phyloP scores from a whole-genome alignment of 2,329 filamentous ascomycete genomes.

The Sporothrix brunneoviolacea region DNA sequence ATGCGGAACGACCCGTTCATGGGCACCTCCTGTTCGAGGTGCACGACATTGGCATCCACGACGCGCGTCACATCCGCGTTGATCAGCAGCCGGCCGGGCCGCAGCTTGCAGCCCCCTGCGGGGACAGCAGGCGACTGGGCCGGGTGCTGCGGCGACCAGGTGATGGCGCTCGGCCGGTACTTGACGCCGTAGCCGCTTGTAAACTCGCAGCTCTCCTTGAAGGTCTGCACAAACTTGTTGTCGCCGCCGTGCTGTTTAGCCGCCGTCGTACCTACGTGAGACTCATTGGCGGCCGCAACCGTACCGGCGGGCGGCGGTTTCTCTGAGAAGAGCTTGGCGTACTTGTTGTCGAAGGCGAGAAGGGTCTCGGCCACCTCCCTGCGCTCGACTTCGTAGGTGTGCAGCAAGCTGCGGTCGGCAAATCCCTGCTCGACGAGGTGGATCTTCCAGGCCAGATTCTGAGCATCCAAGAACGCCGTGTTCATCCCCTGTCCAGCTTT shows the following conservation, averaged over 20 bases:
- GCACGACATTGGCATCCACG: slow-evolving; percentile 81
- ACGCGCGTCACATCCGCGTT: slow-evolving; percentile 80
- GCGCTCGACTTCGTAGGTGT: slow-evolving; percentile 81
- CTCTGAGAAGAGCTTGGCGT: slow-evolving; percentile 83
- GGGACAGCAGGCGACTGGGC: slow-evolving; percentile 66
- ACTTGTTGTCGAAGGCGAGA: slow-evolving; percentile 79
- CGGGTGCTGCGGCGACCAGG: slow-evolving; percentile 70
- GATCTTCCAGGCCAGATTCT: slow-evolving; percentile 94
- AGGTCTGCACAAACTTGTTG: slow-evolving; percentile 80
- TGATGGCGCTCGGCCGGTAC: slow-evolving; percentile 75
- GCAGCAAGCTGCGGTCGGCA: slow-evolving; percentile 65
- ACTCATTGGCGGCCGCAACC: slow-evolving; percentile 45
- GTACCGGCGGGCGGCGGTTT: slow-evolving; percentile 66
- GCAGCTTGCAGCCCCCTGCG: slow-evolving; percentile 57
- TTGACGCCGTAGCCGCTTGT: slow-evolving; percentile 87
- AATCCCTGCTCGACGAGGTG: slow-evolving; percentile 83
- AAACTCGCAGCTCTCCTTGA: slow-evolving; percentile 88
- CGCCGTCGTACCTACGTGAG: slow-evolving; percentile 34
- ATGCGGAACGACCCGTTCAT: slow-evolving; percentile 83
- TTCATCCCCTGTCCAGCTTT: slow-evolving; percentile 80
- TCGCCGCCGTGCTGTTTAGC: slow-evolving; percentile 31
- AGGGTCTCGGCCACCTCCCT: slow-evolving; percentile 79
- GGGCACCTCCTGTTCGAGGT: slow-evolving; percentile 83
- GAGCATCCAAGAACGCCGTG: slow-evolving; percentile 70
- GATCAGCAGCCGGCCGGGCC: slow-evolving; percentile 67